These are phyloP conservation scores for Arabidopsis hybrid DNA, from an alignment of 441 rosid genomes.

Conservation along the genomic window DNA sequence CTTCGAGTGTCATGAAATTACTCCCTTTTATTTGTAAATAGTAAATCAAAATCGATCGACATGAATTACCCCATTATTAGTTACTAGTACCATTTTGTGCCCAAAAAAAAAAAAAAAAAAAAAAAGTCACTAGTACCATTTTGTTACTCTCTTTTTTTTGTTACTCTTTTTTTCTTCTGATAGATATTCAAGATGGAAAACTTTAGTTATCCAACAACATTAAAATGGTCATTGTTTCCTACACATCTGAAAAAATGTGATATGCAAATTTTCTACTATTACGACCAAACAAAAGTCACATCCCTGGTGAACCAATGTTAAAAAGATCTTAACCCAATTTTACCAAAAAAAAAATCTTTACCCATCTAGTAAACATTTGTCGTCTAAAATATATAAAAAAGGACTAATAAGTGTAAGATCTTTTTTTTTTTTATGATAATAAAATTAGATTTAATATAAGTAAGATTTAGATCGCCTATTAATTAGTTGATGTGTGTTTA, in stretches of 20 bases:
- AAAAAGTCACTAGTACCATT: background rate
- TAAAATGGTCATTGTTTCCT: no score
- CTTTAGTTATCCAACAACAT: background rate
- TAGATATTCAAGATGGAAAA: background rate
- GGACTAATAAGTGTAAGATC: background rate
- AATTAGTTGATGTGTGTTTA: no score
- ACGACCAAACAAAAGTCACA: background rate
- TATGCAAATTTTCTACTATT: background rate
- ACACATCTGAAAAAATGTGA: no score
- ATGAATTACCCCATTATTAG: background rate
- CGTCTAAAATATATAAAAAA: no score
- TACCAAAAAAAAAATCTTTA: no score
- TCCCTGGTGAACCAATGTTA: background rate
- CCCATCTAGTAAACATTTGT: background rate
- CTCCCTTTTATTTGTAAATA: background rate
- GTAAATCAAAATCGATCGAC: background rate
- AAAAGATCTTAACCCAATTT: background rate
- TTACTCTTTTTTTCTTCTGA: background rate
- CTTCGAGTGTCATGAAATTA: slow-evolving; percentile 10
- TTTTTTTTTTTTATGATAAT: no score
- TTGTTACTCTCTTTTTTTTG: background rate
- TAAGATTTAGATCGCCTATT: background rate
- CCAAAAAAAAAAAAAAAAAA: no score
- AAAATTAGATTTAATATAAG: background rate
- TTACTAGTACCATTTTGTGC: background rate